Base-by-base conservation (phyloP, 2,329 filamentous ascomycete species). In the Monilinia aucupariae region DNA sequence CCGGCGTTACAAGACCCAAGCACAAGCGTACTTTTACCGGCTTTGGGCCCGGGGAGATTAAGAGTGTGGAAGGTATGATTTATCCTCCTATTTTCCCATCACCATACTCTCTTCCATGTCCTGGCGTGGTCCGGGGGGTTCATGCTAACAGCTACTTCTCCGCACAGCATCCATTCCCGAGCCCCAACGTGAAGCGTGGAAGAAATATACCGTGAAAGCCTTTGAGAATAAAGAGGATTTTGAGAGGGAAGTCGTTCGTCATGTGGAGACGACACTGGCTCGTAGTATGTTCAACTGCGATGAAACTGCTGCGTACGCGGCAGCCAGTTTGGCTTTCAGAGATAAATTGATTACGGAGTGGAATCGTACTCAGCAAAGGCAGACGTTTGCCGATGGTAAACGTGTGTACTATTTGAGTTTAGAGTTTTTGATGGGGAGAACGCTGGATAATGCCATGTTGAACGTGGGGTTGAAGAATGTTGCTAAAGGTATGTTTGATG, bases 241-340 rank as follows among this genome's bases (percentile, higher is more conserved):
- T 73, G 81, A 94, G 80, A 85, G 80, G 75, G 92, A 96, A 74
- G 83, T 96, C 63, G 91, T 99, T 68, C 88, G 88, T 68, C 94
- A 99, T 80, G 90, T 99, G 73, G 94, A 99, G 78, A 97, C 94
- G 3, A 96, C 92, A 3, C 83, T 99, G 66, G 94, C 94, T 66
- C 90, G 94, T 65, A 97, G 92, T 73, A 85, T 99, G 76, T 97
- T 93, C 84, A 99, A 99, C 78, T 99, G 94, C 78, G 92, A 99
- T 80, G 94, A 99, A 78, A 76, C 81, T 76, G 94, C 94, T 60
- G 92, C 92, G 39, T 99, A 99, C 77, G 86, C 90, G 9, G 94
- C 93, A 68, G 91, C 92, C 50, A 91, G 91, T 68, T 80, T 99
- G 72, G 93, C 94, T 32, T 93, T 99, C 78, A 86, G 94, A 72